Evolutionary conservation across 441 rosid genomes (phyloP).

Genomic region (Croton laevigatus): DNA sequence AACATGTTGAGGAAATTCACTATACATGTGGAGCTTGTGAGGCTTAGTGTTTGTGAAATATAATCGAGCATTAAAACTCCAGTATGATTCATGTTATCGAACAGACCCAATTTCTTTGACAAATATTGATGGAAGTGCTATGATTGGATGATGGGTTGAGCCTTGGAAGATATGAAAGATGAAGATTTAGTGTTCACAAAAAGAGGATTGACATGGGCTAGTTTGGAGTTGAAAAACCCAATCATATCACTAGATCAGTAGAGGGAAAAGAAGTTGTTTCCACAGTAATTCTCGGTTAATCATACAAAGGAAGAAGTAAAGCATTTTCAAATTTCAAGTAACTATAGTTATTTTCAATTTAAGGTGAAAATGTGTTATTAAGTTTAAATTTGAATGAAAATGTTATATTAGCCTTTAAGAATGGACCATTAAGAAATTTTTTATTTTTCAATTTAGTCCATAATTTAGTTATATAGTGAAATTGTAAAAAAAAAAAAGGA

Average conservation of each 20-base stretch:
- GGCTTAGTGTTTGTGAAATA: neutral
- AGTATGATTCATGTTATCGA: neutral
- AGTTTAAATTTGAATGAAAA: too few relatives aligned
- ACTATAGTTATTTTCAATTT: too few relatives aligned
- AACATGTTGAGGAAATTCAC: too few relatives aligned
- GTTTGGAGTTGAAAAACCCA: neutral
- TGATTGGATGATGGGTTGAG: neutral
- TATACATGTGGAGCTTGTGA: neutral
- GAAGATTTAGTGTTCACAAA: neutral
- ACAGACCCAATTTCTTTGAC: neutral
- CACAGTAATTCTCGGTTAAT: too few relatives aligned
- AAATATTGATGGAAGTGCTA: neutral
- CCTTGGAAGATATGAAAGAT: neutral
- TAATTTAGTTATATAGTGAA: too few relatives aligned
- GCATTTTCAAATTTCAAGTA: too few relatives aligned
- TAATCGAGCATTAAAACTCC: neutral
- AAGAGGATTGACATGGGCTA: neutral
- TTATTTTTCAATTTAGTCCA: too few relatives aligned
- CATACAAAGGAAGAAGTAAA: too few relatives aligned
- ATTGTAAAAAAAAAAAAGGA: too few relatives aligned
- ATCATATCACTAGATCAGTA: neutral
- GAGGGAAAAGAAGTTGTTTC: neutral
- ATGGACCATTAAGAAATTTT: too few relatives aligned
- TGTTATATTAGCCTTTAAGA: too few relatives aligned
- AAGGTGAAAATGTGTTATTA: too few relatives aligned